Evolutionary conservation across 129 eudicot species (phyloP).

Genomic region (Flaveria brownii): DNA sequence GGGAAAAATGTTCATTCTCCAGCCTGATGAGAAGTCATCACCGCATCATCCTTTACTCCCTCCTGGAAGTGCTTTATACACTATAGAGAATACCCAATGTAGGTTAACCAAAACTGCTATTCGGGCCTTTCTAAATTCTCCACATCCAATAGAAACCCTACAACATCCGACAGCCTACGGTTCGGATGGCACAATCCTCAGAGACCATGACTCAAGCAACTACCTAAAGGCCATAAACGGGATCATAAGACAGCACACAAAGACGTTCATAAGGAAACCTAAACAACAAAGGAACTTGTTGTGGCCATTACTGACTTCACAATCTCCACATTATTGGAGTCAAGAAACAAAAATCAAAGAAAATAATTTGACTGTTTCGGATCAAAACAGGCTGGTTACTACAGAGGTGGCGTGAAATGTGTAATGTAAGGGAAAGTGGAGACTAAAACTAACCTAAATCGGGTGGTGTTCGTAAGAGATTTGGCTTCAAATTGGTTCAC

Average conservation of each 20-base stretch:
- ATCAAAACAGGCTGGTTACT: conserved; percentile 38
- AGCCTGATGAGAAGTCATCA: conserved; percentile 73
- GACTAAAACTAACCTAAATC: conserved; percentile 15
- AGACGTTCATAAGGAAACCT: conserved; percentile 31
- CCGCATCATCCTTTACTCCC: conserved; percentile 89
- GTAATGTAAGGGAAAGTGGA: conserved; percentile 26
- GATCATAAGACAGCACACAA: conserved; percentile 64
- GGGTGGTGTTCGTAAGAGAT: conserved; percentile 36
- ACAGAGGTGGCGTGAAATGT: conserved; percentile 38
- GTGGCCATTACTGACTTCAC: conserved; percentile 74
- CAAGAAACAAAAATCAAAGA: conserved; percentile 45
- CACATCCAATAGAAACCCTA: conserved; percentile 82
- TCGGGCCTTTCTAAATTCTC: conserved; percentile 65
- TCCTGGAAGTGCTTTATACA: conserved; percentile 62
- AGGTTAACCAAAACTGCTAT: conserved; percentile 48
- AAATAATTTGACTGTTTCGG: conserved; percentile 31
- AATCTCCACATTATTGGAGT: conserved; percentile 75
- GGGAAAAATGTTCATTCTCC: conserved; percentile 88
- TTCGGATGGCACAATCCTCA: conserved; percentile 70
- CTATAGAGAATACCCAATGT: conserved; percentile 42
- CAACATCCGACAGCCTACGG: conserved; percentile 89
- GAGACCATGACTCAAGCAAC: conserved; percentile 96
- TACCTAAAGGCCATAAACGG: conserved; percentile 75
- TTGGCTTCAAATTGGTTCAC: conserved; percentile 29
- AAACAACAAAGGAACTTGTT: conserved; percentile 47